phyloP scores from a whole-genome alignment of 768 basidiomycete species.

The Hericium erinaceus region DNA sequence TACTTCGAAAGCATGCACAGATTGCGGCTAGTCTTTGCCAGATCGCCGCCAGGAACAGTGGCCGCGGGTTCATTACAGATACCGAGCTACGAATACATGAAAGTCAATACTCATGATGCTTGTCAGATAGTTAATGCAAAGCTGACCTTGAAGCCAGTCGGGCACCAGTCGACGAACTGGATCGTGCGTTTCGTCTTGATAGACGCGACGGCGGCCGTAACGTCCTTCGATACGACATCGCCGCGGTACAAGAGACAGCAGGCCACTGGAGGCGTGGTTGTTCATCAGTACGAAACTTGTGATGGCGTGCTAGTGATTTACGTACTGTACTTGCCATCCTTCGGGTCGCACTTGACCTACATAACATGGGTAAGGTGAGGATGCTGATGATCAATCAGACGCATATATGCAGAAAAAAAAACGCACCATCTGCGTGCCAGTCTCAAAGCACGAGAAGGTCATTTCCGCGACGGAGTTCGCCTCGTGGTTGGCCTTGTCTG shows the following conservation, averaged over 20 bases:
- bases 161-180: slow-evolving; percentile 98
- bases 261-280: slow-evolving; percentile 50
- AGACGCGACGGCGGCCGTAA: slow-evolving; percentile 81
- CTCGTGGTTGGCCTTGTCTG: slow-evolving; percentile 92
- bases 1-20: slow-evolving; percentile 96
- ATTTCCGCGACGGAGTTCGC: slow-evolving; percentile 97
- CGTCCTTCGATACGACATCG: slow-evolving; percentile 95
- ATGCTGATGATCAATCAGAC: neutral
- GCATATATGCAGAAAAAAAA: slow-evolving; percentile 3
- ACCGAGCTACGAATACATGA: slow-evolving; percentile 53
- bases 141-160: slow-evolving; percentile 85
- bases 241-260: slow-evolving; percentile 90
- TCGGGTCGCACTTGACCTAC: slow-evolving; percentile 80
- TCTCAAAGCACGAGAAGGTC: slow-evolving; percentile 97
- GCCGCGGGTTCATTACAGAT: slow-evolving; percentile 97
- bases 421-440: slow-evolving; percentile 84
- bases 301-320: slow-evolving; percentile 8
- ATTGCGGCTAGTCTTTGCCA: slow-evolving; percentile 88
- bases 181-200: slow-evolving; percentile 98
- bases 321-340: slow-evolving; percentile 96
- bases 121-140: neutral
- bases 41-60: slow-evolving; percentile 86
- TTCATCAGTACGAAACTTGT: neutral
- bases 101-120: slow-evolving; percentile 10
- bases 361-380: neutral